These are phyloP conservation scores for Astrothelium subdiscretum DNA, from an alignment of 495 filamentous ascomycete genomes.

Conservation along the genomic window DNA sequence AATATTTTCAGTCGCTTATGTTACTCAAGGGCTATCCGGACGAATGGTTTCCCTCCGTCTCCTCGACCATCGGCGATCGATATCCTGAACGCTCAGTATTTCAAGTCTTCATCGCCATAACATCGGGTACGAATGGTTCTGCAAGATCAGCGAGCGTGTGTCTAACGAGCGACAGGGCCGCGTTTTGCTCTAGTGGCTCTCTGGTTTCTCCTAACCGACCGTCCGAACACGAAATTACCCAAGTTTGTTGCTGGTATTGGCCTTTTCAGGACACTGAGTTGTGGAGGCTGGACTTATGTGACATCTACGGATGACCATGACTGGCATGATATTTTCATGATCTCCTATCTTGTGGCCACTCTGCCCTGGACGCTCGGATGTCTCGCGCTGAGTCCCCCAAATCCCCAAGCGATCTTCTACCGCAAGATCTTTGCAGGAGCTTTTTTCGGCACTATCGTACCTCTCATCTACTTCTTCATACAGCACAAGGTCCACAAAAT, in stretches of 20 bases:
- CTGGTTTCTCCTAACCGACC: slow-evolving; percentile 82
- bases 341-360: slow-evolving; percentile 89
- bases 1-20: neutral
- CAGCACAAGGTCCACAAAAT: slow-evolving; percentile 97
- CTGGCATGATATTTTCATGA: slow-evolving; percentile 99
- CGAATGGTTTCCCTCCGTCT: slow-evolving; percentile 99
- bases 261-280: slow-evolving; percentile 80
- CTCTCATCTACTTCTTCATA: slow-evolving; percentile 93
- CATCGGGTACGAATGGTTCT: slow-evolving; percentile 49
- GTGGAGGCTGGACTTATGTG: slow-evolving; percentile 97
- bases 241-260: slow-evolving; percentile 74
- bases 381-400: slow-evolving; percentile 77
- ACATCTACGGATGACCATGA: slow-evolving; percentile 97
- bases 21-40: slow-evolving; percentile 64
- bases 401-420: slow-evolving; percentile 74
- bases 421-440: slow-evolving; percentile 70
- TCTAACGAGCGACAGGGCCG: slow-evolving; percentile 45
- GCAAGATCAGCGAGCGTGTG: neutral
- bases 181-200: slow-evolving; percentile 84
- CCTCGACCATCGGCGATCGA: slow-evolving; percentile 94
- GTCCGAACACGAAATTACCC: slow-evolving; percentile 59
- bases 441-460: slow-evolving; percentile 86
- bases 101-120: slow-evolving; percentile 92
- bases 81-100: slow-evolving; percentile 97
- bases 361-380: slow-evolving; percentile 93